phyloP scores from a whole-genome alignment of 176 grass and related monocot species.

The Aegilops umbellulata region DNA sequence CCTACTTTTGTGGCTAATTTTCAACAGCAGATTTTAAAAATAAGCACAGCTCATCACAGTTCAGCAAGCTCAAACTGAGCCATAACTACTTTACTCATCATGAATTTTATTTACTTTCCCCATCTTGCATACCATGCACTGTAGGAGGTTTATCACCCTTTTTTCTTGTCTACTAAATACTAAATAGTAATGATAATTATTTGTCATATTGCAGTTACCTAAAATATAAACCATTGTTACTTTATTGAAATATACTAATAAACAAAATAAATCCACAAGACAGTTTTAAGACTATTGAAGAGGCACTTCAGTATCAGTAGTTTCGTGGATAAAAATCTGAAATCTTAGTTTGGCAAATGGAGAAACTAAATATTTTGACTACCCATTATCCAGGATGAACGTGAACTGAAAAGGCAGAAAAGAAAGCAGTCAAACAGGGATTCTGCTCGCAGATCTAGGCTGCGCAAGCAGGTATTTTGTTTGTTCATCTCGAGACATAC shows the following conservation, averaged over 20 bases:
- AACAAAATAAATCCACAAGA: neutral
- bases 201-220: neutral
- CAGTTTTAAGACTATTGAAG: neutral
- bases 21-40: neutral
- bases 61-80: neutral
- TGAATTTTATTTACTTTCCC: neutral
- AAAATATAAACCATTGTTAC: neutral
- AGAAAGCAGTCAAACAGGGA: conserved; percentile 99
- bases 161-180: neutral
- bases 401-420: conserved; percentile 92
- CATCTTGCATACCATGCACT: neutral
- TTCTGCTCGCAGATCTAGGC: conserved; percentile 95
- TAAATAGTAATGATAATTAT: neutral
- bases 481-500: conserved; percentile 4
- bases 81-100: neutral
- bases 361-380: conserved; percentile 17
- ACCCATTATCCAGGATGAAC: conserved; percentile 74
- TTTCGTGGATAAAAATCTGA: conserved; percentile 17
- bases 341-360: neutral
- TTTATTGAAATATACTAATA: neutral
- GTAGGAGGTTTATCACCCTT: neutral
- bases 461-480: conserved; percentile 85
- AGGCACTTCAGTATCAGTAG: neutral
- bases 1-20: neutral
- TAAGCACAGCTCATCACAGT: neutral